Conservation (phyloP, 495 filamentous ascomycete species). For the Hypoxylon fuscum region DNA sequence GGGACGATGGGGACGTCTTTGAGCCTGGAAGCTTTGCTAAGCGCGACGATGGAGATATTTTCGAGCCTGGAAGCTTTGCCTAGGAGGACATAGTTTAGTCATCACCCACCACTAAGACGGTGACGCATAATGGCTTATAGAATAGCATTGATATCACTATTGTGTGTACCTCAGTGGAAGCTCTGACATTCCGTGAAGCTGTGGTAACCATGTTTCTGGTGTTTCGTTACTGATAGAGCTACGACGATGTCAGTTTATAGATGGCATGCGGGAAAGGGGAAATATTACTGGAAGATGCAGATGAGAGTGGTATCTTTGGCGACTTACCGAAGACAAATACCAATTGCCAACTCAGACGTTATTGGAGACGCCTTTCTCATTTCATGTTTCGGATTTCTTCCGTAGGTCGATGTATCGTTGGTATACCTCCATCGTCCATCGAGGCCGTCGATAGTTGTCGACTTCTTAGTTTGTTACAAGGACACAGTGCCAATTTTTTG, state of each 20-base stretch:
- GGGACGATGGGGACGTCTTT: neutral
- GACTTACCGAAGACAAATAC: no score
- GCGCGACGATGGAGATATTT: neutral
- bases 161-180: neutral
- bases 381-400: neutral
- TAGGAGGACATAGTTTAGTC: no score
- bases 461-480: neutral
- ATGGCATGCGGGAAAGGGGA: no score
- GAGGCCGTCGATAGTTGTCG: neutral
- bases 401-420: neutral
- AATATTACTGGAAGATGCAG: no score
- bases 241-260: no score
- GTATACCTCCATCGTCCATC: neutral
- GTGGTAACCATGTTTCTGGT: no score
- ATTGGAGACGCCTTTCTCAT: neutral
- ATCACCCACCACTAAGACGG: neutral
- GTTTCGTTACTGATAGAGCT: no score
- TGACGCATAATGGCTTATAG: no score
- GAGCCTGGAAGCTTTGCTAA: neutral
- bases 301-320: no score
- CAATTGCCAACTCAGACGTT: no score
- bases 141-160: neutral
- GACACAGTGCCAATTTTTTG: neutral
- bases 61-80: slow-evolving; percentile 4
- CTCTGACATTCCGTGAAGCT: no score